A percentile compares a stretch with the other conserved stretches of the same genome.
Conservation (phyloP, 1,139 yeast genomes). For the Pichia sp. region DNA sequence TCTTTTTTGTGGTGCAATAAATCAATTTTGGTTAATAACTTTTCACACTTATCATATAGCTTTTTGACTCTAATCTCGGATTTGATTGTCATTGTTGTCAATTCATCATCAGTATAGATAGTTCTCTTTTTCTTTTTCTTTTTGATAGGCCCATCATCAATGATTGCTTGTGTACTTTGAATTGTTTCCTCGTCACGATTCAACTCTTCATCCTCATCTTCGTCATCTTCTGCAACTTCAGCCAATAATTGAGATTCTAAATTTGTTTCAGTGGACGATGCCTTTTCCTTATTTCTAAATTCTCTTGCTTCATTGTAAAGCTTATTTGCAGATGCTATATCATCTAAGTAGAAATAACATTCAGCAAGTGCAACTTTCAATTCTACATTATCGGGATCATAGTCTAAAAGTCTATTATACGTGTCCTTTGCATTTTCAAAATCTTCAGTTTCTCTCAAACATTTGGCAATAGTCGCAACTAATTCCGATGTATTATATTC, state of each 20-base stretch:
- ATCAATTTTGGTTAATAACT: slow-evolving; percentile 40
- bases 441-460: slow-evolving; percentile 68
- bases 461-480: slow-evolving; percentile 62
- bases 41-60: slow-evolving; percentile 54
- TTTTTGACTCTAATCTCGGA: slow-evolving; percentile 58
- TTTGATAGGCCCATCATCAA: slow-evolving; percentile 25
- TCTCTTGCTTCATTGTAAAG: slow-evolving; percentile 46
- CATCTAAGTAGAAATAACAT: slow-evolving; percentile 65
- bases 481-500: slow-evolving; percentile 47
- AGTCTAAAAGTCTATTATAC: slow-evolving; percentile 48
- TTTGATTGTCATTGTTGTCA: slow-evolving; percentile 48
- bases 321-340: slow-evolving; percentile 52
- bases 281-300: slow-evolving; percentile 29
- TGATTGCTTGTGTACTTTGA: slow-evolving; percentile 24
- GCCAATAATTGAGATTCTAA: slow-evolving; percentile 11
- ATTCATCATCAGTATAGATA: slow-evolving; percentile 46
- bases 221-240: slow-evolving; percentile 14
- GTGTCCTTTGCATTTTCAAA: slow-evolving; percentile 63
- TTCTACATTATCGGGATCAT: slow-evolving; percentile 63
- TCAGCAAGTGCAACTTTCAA: slow-evolving; percentile 76
- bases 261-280: slow-evolving; percentile 26
- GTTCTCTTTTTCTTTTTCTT: slow-evolving; percentile 20
- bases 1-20: slow-evolving; percentile 44
- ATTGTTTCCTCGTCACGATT: slow-evolving; percentile 20
- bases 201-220: slow-evolving; percentile 21